Evolutionary conservation across 768 basidiomycete species (phyloP).

Genomic region (Leucocoprinus birnbaumii): DNA sequence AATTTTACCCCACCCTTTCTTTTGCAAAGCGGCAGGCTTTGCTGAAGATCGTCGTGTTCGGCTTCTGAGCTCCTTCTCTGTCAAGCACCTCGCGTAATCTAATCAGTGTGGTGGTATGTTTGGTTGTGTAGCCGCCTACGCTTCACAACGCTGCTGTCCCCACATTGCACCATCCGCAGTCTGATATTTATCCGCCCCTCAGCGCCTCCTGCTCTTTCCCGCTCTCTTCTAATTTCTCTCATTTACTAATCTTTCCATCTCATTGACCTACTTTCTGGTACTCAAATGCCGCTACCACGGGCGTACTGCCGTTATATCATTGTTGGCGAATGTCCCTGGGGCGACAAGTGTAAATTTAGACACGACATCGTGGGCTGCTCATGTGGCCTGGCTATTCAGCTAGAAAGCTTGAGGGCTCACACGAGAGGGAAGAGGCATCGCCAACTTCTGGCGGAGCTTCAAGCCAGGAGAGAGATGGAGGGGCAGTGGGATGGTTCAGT

Average conservation of each 20-base stretch:
- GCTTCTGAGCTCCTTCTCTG: too few species aligned
- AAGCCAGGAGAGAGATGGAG: neutral
- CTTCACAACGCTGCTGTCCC: too few species aligned
- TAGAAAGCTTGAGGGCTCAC: constrained; percentile 20
- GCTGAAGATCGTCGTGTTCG: neutral
- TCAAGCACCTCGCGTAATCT: neutral
- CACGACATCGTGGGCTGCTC: constrained; percentile 35
- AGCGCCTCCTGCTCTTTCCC: neutral
- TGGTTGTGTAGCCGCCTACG: neutral
- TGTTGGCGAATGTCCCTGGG: constrained; percentile 22
- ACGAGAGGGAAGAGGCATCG: constrained; percentile 26
- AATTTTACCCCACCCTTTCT: too few species aligned
- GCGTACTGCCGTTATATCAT: constrained; percentile 25
- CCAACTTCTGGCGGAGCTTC: constrained; percentile 14
- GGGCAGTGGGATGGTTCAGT: neutral
- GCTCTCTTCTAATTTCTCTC: neutral
- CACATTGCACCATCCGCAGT: too few species aligned
- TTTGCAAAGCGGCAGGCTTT: neutral
- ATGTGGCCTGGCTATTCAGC: constrained; percentile 29
- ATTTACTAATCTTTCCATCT: neutral
- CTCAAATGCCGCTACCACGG: constrained; percentile 8
- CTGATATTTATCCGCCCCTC: too few species aligned
- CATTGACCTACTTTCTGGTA: neutral
- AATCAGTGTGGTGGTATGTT: neutral
- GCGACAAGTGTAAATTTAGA: constrained; percentile 25